These are phyloP conservation scores for Chenopodium album DNA, from an alignment of 148 eudicot species.

Conservation along the genomic window DNA sequence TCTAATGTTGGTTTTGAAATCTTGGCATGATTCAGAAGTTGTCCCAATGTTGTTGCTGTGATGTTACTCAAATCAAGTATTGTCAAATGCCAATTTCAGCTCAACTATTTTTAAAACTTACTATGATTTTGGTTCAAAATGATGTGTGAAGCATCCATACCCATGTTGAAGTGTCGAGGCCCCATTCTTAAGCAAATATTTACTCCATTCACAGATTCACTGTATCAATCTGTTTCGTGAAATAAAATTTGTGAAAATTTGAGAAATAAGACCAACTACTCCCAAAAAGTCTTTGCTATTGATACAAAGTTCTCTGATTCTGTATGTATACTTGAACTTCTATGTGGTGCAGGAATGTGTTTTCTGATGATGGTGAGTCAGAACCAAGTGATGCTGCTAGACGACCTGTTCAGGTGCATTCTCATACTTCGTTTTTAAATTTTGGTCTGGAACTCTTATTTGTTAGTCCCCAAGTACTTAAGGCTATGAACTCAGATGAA, in stretches of 20 bases:
- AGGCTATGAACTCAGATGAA: not conserved
- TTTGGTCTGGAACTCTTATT: not conserved
- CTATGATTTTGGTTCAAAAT: too few relatives aligned
- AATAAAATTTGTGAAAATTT: not conserved
- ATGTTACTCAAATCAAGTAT: too few relatives aligned
- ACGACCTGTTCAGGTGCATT: slow-evolving; percentile 73
- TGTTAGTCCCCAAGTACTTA: not conserved
- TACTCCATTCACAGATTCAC: not conserved
- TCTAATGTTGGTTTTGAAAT: too few relatives aligned
- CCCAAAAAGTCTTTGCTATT: not conserved
- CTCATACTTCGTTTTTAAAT: slow-evolving; percentile 3
- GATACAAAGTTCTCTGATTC: not conserved
- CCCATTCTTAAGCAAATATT: too few relatives aligned
- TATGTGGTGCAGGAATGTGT: slow-evolving; percentile 61
- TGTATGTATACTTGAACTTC: not conserved
- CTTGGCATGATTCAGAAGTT: too few relatives aligned
- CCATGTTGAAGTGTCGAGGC: too few relatives aligned
- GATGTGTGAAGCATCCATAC: too few relatives aligned
- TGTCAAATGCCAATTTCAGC: not conserved
- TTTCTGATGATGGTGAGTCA: slow-evolving; percentile 69
- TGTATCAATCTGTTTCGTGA: too few relatives aligned
- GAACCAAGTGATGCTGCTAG: slow-evolving; percentile 64
- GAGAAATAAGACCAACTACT: not conserved
- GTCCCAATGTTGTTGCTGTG: too few relatives aligned
- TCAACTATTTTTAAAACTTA: too few relatives aligned